Base-by-base conservation (phyloP, 2,329 filamentous ascomycete genomes). In the Aspergillus puulaauensis region DNA sequence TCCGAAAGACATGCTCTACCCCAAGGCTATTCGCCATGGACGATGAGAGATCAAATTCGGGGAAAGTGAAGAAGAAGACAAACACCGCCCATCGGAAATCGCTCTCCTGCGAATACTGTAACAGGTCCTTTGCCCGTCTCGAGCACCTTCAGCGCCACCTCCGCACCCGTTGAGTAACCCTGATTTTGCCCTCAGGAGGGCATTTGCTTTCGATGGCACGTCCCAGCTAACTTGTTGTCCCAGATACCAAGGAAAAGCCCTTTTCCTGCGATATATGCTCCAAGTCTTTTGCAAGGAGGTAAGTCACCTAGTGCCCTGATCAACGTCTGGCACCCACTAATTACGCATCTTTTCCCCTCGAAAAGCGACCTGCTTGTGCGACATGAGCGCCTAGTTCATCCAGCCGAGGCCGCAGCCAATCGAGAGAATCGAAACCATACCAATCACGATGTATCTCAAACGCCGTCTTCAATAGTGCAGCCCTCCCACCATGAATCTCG, bases 71-170 rank as follows among this genome's bases (percentile, higher is more conserved):
- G 68, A 77, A 77, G 70, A 78, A 77, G 66, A 64, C 64, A 53
- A 64, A 72, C 44, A 61, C 71, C 41, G 66, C 73, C 51, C 75
- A 78, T 66, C 74, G 75, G 58, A 80, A 79, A 66, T 79, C 78
- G 12, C 65, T 80, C 44, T 75, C 76, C 24, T 80, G 78, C 66
- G 77, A 79, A 67, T 79, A 79, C 62, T 80, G 77, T 68, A 77
- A 75, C 64, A 69, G 78, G 61, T 74, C 77, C 40, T 80, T 80
- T 68, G 77, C 77, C 55, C 75, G 78, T 51, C 66, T 80, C 61
- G 78, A 80, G 69, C 78, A 80, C 72, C 77, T 80, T 67, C 78
- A 80, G 74, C 74, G 78, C 64, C 78, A 80, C 75, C 77, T 80
- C 72, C 76, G 78, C 72, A 80, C 78, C 63, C 78, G 75, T 78